phyloP scores from a whole-genome alignment of 2,329 filamentous ascomycete genomes.

The Cytospora chrysosperma region DNA sequence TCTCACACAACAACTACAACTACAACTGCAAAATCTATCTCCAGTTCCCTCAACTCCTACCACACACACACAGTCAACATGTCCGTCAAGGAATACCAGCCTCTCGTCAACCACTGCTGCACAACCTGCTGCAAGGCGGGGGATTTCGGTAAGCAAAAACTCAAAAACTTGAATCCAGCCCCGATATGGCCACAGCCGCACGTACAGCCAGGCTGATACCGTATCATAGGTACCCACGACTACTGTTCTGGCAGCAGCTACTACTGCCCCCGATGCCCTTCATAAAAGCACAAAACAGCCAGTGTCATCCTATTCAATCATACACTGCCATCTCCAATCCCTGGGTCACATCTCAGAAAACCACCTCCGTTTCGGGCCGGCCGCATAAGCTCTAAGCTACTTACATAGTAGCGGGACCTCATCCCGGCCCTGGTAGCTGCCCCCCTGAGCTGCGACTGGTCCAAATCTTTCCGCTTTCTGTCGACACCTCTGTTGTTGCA shows the following conservation, averaged over 20 bases:
- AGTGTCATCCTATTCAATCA: not conserved
- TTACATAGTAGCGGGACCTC: not conserved
- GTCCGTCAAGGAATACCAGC: slow-evolving; percentile 43
- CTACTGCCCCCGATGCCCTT: slow-evolving; percentile 45
- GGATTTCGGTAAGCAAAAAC: slow-evolving; percentile 39
- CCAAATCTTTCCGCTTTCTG: slow-evolving; percentile 16
- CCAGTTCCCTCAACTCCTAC: too few species aligned
- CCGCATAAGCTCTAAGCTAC: slow-evolving; percentile 23
- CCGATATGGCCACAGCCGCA: not conserved
- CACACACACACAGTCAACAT: slow-evolving; percentile 33
- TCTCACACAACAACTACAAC: slow-evolving; percentile 1
- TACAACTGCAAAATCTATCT: too few species aligned
- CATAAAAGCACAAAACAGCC: slow-evolving; percentile 29
- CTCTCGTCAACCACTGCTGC: slow-evolving; percentile 51
- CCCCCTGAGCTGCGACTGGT: slow-evolving; percentile 14
- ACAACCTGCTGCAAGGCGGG: slow-evolving; percentile 51
- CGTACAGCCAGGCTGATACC: not conserved
- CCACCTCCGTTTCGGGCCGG: slow-evolving; percentile 30
- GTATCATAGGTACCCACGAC: slow-evolving; percentile 41
- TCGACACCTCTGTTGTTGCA: not conserved
- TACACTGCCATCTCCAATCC: too few species aligned
- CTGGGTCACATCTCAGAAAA: not conserved
- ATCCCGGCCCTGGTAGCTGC: slow-evolving; percentile 18
- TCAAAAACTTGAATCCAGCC: too few species aligned
- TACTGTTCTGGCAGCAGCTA: slow-evolving; percentile 42